Percentiles rank a stretch among this genome's conserved stretches.
phyloP scores from a whole-genome alignment of 108 stramenopile genomes.

The Fragilariopsis cylindrus region DNA sequence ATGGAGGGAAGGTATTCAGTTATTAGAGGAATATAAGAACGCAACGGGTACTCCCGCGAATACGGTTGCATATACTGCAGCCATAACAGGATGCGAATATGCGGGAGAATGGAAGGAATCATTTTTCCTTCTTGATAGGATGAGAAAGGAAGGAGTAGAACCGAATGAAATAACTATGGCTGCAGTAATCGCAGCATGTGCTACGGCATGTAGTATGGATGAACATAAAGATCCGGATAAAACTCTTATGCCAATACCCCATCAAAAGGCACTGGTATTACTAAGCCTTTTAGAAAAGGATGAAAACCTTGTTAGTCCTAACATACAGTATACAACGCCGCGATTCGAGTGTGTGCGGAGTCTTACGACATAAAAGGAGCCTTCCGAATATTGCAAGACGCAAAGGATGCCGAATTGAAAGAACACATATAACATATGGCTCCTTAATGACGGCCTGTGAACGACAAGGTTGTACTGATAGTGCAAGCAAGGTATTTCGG shows the following conservation, averaged over 20 bases:
- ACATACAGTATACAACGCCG: slow-evolving; percentile 85
- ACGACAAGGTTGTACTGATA: slow-evolving; percentile 60
- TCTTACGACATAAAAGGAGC: slow-evolving; percentile 64
- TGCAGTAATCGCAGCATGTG: slow-evolving; percentile 75
- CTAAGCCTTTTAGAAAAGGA: slow-evolving; percentile 62
- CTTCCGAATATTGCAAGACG: slow-evolving; percentile 52
- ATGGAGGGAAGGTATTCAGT: slow-evolving; percentile 58
- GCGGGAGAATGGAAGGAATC: slow-evolving; percentile 75
- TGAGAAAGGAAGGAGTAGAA: slow-evolving; percentile 63
- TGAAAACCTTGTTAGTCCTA: slow-evolving; percentile 59
- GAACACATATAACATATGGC: slow-evolving; percentile 76
- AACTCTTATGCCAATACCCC: slow-evolving; percentile 40
- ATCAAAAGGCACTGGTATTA: slow-evolving; percentile 63
- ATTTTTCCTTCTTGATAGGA: slow-evolving; percentile 58
- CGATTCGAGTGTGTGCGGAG: slow-evolving; percentile 82
- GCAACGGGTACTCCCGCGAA: slow-evolving; percentile 42
- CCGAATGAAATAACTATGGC: slow-evolving; percentile 79
- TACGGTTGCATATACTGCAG: slow-evolving; percentile 76
- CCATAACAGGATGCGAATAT: slow-evolving; percentile 79
- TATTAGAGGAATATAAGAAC: slow-evolving; percentile 56
- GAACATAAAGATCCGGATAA: slow-evolving; percentile 1
- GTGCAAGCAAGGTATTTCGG: slow-evolving; percentile 63
- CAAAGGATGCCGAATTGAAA: slow-evolving; percentile 50
- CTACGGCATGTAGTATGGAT: slow-evolving; percentile 59
- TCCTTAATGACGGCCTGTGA: slow-evolving; percentile 86